phyloP scores from a whole-genome alignment of 805 yeast species.

The Wickerhamomyces bovis region DNA sequence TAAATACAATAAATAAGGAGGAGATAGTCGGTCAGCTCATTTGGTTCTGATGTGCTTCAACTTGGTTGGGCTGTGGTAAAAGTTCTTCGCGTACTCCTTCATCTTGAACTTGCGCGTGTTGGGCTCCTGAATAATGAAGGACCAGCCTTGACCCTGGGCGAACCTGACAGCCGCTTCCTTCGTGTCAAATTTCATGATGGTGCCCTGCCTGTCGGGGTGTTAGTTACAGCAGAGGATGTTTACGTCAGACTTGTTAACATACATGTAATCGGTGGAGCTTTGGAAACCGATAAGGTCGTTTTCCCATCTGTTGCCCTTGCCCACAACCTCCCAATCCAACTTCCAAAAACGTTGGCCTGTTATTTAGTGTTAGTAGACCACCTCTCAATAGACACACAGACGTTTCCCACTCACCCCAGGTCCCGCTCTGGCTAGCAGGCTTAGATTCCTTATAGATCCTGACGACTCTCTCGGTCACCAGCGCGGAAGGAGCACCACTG shows the following conservation, averaged over 20 bases:
- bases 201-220: slow-evolving; percentile 42
- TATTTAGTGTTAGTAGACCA: background rate
- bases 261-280: slow-evolving; percentile 73
- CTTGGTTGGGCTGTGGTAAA: slow-evolving; percentile 60
- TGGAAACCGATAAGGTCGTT: slow-evolving; percentile 86
- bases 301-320: slow-evolving; percentile 81
- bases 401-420: slow-evolving; percentile 18
- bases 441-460: slow-evolving; percentile 73
- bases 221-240: background rate
- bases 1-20: slow-evolving; percentile 7
- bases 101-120: slow-evolving; percentile 64
- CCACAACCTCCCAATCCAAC: slow-evolving; percentile 77
- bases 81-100: slow-evolving; percentile 72
- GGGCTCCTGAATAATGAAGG: slow-evolving; percentile 77
- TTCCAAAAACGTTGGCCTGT: slow-evolving; percentile 54
- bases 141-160: slow-evolving; percentile 84
- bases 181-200: slow-evolving; percentile 65
- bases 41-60: slow-evolving; percentile 80
- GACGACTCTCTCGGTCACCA: slow-evolving; percentile 55
- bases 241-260: slow-evolving; percentile 3
- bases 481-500: slow-evolving; percentile 73
- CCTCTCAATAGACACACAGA: too few species aligned
- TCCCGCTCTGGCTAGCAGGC: slow-evolving; percentile 77
- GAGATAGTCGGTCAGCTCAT: slow-evolving; percentile 25
- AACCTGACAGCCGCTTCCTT: slow-evolving; percentile 73